A percentile compares a stretch with the other conserved stretches of the same genome.
These are phyloP conservation scores for Aspergillus bombycis DNA, from an alignment of 2,329 filamentous ascomycete genomes.

Conservation along the genomic window DNA sequence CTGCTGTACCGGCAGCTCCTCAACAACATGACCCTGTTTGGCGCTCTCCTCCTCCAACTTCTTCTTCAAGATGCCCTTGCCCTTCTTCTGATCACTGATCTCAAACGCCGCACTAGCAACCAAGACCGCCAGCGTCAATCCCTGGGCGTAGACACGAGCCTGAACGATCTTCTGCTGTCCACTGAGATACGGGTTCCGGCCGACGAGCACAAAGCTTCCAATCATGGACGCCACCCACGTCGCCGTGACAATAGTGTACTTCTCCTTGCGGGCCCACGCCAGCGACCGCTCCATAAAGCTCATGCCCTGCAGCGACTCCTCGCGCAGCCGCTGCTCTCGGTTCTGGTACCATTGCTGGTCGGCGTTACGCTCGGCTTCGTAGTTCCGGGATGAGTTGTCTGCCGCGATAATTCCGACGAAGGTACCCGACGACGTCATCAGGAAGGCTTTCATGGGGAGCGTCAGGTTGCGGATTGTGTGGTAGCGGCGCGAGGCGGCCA, in stretches of 20 bases:
- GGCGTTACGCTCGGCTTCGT: constrained; percentile 71
- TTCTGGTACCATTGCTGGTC: constrained; percentile 68
- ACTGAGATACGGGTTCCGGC: constrained; percentile 73
- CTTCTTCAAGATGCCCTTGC: constrained; percentile 51
- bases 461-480: constrained; percentile 79
- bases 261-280: constrained; percentile 76
- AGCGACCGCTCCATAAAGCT: constrained; percentile 62
- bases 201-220: constrained; percentile 72
- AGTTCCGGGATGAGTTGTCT: constrained; percentile 72
- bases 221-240: constrained; percentile 83
- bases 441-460: constrained; percentile 86
- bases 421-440: constrained; percentile 78
- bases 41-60: constrained; percentile 78
- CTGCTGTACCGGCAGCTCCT: constrained; percentile 80
- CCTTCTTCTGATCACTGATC: constrained; percentile 74
- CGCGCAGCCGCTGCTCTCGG: constrained; percentile 58
- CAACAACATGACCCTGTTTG: constrained; percentile 68
- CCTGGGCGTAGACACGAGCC: constrained; percentile 92
- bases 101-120: constrained; percentile 83
- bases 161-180: constrained; percentile 88
- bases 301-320: constrained; percentile 60
- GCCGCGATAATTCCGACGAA: constrained; percentile 88
- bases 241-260: constrained; percentile 82
- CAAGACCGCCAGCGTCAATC: constrained; percentile 80
- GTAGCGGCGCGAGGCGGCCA: constrained; percentile 71